phyloP scores from a whole-genome alignment of 192 early-diverging fungal genomes.

The Coemansia sp. region DNA sequence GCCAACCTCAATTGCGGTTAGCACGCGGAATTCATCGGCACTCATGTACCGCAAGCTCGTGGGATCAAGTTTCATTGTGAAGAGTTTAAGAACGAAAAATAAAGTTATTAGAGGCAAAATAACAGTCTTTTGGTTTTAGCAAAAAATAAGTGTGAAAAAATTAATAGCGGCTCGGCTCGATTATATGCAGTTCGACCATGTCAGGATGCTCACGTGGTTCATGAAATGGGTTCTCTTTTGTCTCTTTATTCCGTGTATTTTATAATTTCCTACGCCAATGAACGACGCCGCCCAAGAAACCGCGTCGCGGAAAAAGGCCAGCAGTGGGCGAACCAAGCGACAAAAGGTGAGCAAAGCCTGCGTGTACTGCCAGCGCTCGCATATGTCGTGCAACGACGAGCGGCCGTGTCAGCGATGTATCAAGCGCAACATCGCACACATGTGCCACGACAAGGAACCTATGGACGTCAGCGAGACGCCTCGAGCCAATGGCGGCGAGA shows the following conservation, averaged over 20 bases:
- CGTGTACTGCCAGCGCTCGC: constrained; percentile 90
- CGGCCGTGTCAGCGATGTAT: constrained; percentile 95
- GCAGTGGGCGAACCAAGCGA: constrained; percentile 34
- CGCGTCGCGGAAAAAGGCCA: constrained; percentile 10
- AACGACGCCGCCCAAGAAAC: constrained; percentile 5
- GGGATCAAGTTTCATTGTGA: constrained; percentile 88
- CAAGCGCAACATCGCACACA: constrained; percentile 89
- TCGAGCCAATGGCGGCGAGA: not conserved
- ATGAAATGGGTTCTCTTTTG: too few species aligned
- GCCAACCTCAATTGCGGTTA: constrained; percentile 96
- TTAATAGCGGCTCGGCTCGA: not conserved
- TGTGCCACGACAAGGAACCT: constrained; percentile 84
- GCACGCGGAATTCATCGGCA: constrained; percentile 90
- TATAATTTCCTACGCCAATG: not conserved
- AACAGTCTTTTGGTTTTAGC: not conserved
- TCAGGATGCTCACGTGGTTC: not conserved
- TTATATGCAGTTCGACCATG: not conserved
- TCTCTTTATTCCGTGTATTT: not conserved
- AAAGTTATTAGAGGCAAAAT: not conserved
- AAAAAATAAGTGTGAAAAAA: not conserved
- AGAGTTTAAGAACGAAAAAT: not conserved
- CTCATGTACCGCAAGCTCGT: constrained; percentile 94
- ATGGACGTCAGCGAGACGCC: not conserved
- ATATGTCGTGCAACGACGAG: constrained; percentile 94
- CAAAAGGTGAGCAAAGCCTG: constrained; percentile 69